Percentiles rank a stretch among this genome's conserved stretches.
Evolutionary conservation across 2,329 filamentous ascomycete genomes (phyloP).

Genomic region (Magnaporthiopsis incrustans): DNA sequence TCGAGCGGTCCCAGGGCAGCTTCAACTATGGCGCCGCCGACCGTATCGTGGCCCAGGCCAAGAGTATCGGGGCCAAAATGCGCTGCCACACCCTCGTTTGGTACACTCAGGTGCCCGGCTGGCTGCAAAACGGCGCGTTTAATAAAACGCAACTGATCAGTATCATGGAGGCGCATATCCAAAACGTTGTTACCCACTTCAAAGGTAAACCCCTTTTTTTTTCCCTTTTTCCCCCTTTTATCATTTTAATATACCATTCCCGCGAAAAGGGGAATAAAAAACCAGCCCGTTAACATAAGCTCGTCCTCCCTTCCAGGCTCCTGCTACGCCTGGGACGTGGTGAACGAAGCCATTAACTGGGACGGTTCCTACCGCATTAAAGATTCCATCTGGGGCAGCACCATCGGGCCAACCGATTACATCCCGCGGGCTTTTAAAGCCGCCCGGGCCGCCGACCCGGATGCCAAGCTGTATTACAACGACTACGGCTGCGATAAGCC

Average conservation of each 20-base stretch:
- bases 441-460: slow-evolving; percentile 32
- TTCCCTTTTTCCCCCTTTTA: too few species aligned
- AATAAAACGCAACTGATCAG: slow-evolving; percentile 41
- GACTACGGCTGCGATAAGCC: slow-evolving; percentile 41
- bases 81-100: slow-evolving; percentile 45
- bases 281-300: too few species aligned
- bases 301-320: slow-evolving; percentile 20
- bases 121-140: slow-evolving; percentile 31
- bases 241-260: too few species aligned
- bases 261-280: too few species aligned
- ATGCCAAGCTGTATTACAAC: slow-evolving; percentile 44
- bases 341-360: slow-evolving; percentile 44
- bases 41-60: slow-evolving; percentile 25
- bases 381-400: slow-evolving; percentile 33
- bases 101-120: slow-evolving; percentile 40
- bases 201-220: slow-evolving; percentile 17
- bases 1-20: slow-evolving; percentile 38
- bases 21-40: slow-evolving; percentile 48
- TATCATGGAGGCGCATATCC: slow-evolving; percentile 44
- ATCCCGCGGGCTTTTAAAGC: slow-evolving; percentile 39
- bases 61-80: slow-evolving; percentile 28
- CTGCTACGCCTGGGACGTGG: slow-evolving; percentile 46
- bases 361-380: slow-evolving; percentile 34
- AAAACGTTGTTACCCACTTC: slow-evolving; percentile 36
- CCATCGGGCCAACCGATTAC: slow-evolving; percentile 37